These are phyloP conservation scores for Spatholobus suberectus DNA, from an alignment of 306 rosid species.

Conservation along the genomic window DNA sequence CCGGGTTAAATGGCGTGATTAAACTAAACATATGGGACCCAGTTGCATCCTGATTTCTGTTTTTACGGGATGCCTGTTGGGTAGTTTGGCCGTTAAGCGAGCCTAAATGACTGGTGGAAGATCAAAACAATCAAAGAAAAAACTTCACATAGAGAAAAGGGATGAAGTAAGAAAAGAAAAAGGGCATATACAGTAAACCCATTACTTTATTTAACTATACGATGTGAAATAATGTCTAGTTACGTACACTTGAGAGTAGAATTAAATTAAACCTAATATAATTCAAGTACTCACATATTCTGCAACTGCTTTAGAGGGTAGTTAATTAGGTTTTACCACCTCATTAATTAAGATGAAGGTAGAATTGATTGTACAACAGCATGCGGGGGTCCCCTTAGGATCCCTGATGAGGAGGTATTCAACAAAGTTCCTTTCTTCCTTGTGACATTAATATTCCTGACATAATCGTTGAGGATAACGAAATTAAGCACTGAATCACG, in stretches of 20 bases:
- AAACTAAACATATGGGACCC: slow-evolving; percentile 72
- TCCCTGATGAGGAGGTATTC: not conserved
- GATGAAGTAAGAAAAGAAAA: not conserved
- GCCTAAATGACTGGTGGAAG: slow-evolving; percentile 52
- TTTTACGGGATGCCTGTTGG: slow-evolving; percentile 63
- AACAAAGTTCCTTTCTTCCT: not conserved
- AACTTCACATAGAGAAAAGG: no score
- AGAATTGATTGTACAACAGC: slow-evolving; percentile 25
- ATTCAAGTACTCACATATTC: not conserved
- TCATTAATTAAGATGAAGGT: slow-evolving; percentile 27
- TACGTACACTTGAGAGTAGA: not conserved
- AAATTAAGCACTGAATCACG: not conserved
- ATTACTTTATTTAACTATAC: not conserved
- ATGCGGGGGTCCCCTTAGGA: slow-evolving; percentile 27
- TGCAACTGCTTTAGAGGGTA: slow-evolving; percentile 36
- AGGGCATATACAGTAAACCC: not conserved
- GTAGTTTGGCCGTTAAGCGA: slow-evolving; percentile 80
- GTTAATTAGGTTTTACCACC: slow-evolving; percentile 52
- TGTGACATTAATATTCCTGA: slow-evolving; percentile 1
- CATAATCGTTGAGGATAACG: not conserved
- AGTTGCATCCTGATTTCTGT: slow-evolving; percentile 58
- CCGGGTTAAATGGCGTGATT: slow-evolving; percentile 56
- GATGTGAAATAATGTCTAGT: not conserved
- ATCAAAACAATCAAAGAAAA: slow-evolving; percentile 21
- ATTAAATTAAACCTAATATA: not conserved